These are phyloP conservation scores for Daucus carota DNA, from an alignment of 129 eudicot species.

Conservation along the genomic window DH1_v3.0 NC_030383.2:5885001-5885500, in stretches of 20 bases:
- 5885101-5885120: constrained; percentile 52
- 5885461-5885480: background rate
- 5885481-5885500: background rate
- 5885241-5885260: constrained; percentile 72
- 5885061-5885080: constrained; percentile 85
- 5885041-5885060: constrained; percentile 73
- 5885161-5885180: constrained; percentile 95
- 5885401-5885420: background rate
- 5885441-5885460: background rate
- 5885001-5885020: constrained; percentile 64
- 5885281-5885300: background rate
- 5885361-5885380: background rate
- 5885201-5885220: constrained; percentile 90
- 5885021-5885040: constrained; percentile 93
- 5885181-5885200: constrained; percentile 77
- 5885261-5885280: background rate
- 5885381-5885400: background rate
- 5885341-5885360: background rate
- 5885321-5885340: background rate
- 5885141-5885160: constrained; percentile 63
- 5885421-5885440: background rate
- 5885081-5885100: constrained; percentile 71
- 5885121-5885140: constrained; percentile 80
- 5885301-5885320: background rate
- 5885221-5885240: constrained; percentile 78